These are phyloP conservation scores for Picea abies DNA, from an alignment of 83 land plant species.

Conservation along the genomic window DNA sequence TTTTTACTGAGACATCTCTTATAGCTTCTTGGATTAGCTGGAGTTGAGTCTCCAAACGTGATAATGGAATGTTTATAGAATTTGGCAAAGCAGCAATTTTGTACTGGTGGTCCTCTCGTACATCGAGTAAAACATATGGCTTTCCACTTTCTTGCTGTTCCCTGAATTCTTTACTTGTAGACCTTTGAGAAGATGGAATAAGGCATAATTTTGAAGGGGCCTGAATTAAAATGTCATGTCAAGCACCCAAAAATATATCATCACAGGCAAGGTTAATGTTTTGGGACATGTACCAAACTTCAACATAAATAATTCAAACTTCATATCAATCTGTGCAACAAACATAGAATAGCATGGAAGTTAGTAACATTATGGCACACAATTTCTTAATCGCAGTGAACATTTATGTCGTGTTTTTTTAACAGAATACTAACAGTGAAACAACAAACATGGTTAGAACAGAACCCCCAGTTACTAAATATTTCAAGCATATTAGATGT, in stretches of 20 bases:
- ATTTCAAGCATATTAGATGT: not conserved
- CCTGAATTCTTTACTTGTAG: constrained; percentile 66
- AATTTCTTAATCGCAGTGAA: not conserved
- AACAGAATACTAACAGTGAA: not conserved
- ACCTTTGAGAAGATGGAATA: constrained; percentile 46
- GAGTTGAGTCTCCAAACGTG: constrained; percentile 47
- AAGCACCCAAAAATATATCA: not conserved
- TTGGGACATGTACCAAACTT: not conserved
- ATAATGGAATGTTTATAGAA: constrained; percentile 79
- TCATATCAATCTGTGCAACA: not conserved
- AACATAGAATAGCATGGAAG: not conserved
- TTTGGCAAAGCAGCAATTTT: constrained; percentile 77
- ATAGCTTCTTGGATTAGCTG: constrained; percentile 37
- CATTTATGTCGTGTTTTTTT: not conserved
- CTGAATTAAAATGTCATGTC: constrained; percentile 34
- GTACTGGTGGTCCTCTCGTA: constrained; percentile 84
- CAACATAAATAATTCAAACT: not conserved
- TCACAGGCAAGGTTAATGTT: not conserved
- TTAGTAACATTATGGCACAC: not conserved
- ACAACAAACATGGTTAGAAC: not conserved
- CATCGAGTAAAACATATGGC: constrained; percentile 83
- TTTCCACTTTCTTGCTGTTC: constrained; percentile 36
- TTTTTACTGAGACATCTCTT: constrained; percentile 22
- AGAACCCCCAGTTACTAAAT: not conserved
- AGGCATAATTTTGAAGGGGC: constrained; percentile 43